These are phyloP conservation scores for Durusdinium trenchii DNA, from an alignment of 73 alveolate species.

Conservation along the genomic window DNA sequence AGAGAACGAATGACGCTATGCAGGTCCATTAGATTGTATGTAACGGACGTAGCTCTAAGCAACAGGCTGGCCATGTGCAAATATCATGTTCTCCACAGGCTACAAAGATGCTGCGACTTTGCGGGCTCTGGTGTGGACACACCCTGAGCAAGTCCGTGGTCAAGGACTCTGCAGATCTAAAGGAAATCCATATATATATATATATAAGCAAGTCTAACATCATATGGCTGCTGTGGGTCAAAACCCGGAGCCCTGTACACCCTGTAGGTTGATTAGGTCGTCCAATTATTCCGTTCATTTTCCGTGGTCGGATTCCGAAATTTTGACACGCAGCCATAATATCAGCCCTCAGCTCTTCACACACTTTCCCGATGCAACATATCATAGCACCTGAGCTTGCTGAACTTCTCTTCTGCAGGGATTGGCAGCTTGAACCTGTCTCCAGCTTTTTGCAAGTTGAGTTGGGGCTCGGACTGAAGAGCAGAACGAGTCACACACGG, in stretches of 20 bases:
- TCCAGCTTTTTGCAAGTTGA: too few species aligned
- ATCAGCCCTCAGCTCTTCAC: not conserved
- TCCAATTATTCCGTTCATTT: not conserved
- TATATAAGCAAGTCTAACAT: too few species aligned
- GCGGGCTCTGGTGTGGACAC: slow-evolving; percentile 69
- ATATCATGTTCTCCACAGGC: slow-evolving; percentile 93
- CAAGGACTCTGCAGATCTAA: not conserved
- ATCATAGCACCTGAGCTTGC: slow-evolving; percentile 62
- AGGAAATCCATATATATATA: not conserved
- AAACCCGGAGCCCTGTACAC: too few species aligned
- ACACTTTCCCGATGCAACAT: slow-evolving; percentile 33
- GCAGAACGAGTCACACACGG: slow-evolving; percentile 89
- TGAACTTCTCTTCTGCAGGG: too few species aligned
- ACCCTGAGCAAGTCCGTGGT: too few species aligned
- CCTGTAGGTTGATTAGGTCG: too few species aligned
- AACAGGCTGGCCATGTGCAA: slow-evolving; percentile 74
- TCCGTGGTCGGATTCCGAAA: too few species aligned
- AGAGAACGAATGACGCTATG: too few species aligned
- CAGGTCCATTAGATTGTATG: too few species aligned
- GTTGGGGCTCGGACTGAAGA: slow-evolving; percentile 21
- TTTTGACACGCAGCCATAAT: not conserved
- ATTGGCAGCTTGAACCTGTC: too few species aligned
- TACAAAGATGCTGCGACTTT: slow-evolving; percentile 63
- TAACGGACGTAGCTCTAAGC: too few species aligned
- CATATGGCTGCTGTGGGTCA: too few species aligned